Percentiles rank a stretch among this genome's conserved stretches.
Conservation (phyloP, 768 basidiomycete genomes). For the Serendipita indica region DNA sequence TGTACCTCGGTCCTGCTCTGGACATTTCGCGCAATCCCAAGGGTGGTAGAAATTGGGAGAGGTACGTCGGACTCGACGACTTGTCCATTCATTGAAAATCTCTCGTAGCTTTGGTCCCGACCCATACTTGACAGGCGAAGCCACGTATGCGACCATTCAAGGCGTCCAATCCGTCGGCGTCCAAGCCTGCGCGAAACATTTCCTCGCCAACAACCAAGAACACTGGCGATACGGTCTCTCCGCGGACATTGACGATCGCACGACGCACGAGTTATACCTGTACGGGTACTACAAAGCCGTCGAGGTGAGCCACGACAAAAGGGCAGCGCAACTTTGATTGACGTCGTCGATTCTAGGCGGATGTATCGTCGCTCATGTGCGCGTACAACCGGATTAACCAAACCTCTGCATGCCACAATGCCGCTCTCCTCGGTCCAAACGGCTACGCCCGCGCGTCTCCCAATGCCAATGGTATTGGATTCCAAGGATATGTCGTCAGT, state of each 20-base stretch:
- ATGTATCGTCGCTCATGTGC: slow-evolving; percentile 4
- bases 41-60: slow-evolving; percentile 11
- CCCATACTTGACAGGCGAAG: slow-evolving; percentile 39
- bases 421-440: not conserved
- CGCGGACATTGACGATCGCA: slow-evolving; percentile 15
- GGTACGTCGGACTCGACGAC: slow-evolving; percentile 15
- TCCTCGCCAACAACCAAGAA: slow-evolving; percentile 13
- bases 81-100: not conserved
- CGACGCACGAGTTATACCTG: slow-evolving; percentile 14
- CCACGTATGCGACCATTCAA: slow-evolving; percentile 37
- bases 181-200: slow-evolving; percentile 4
- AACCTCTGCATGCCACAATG: not conserved
- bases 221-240: slow-evolving; percentile 15
- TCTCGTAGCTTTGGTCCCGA: slow-evolving; percentile 33
- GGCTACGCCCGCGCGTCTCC: not conserved
- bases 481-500: slow-evolving; percentile 25
- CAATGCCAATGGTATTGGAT: not conserved
- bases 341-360: not conserved
- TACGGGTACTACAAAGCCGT: slow-evolving; percentile 15
- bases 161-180: slow-evolving; percentile 40
- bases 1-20: slow-evolving; percentile 14
- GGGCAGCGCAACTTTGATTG: not conserved
- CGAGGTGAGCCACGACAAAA: slow-evolving; percentile 11
- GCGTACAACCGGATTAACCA: slow-evolving; percentile 4
- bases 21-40: slow-evolving; percentile 14